A percentile compares a stretch with the other conserved stretches of the same genome.
Evolutionary conservation across 352 stramenopile species (phyloP).

Genomic region (Blastocystis sp.): DNA sequence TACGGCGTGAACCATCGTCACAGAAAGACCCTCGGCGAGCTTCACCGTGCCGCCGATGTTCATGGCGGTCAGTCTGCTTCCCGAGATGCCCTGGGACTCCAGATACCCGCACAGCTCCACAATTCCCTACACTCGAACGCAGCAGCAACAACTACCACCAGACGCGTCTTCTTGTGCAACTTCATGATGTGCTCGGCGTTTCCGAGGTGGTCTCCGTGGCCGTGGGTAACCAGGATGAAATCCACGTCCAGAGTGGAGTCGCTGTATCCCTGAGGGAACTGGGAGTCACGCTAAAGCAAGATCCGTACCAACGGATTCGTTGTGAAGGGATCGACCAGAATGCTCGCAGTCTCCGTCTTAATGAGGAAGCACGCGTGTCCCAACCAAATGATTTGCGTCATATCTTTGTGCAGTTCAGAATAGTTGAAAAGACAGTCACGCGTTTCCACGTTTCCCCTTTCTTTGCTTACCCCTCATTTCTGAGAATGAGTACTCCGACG

Average conservation of each 20-base stretch:
- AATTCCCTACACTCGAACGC: slow-evolving; percentile 13
- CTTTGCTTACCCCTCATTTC: not conserved
- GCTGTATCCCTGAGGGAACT: slow-evolving; percentile 28
- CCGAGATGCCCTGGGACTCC: not conserved
- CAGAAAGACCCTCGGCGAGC: slow-evolving; percentile 31
- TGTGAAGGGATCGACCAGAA: slow-evolving; percentile 67
- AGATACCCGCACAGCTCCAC: slow-evolving; percentile 61
- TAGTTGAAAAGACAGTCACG: not conserved
- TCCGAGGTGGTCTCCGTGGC: slow-evolving; percentile 62
- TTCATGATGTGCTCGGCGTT: slow-evolving; percentile 45
- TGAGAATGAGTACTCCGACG: not conserved
- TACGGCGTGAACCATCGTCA: slow-evolving; percentile 72
- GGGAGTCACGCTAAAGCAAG: not conserved
- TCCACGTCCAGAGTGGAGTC: slow-evolving; percentile 41
- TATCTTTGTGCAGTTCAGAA: not conserved
- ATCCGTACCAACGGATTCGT: slow-evolving; percentile 65
- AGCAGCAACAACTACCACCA: slow-evolving; percentile 29
- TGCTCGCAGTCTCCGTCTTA: slow-evolving; percentile 15
- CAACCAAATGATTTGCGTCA: slow-evolving; percentile 70
- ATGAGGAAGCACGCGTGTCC: slow-evolving; percentile 72
- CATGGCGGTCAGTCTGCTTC: slow-evolving; percentile 55
- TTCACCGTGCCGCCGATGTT: slow-evolving; percentile 62
- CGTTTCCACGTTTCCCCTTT: not conserved
- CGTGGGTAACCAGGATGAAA: slow-evolving; percentile 72
- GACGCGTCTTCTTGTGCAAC: slow-evolving; percentile 9